Evolutionary conservation across 768 basidiomycete species (phyloP), one percentile per base, ranked within the genome.

Genomic region (Agrocybe chaxingu): DNA sequence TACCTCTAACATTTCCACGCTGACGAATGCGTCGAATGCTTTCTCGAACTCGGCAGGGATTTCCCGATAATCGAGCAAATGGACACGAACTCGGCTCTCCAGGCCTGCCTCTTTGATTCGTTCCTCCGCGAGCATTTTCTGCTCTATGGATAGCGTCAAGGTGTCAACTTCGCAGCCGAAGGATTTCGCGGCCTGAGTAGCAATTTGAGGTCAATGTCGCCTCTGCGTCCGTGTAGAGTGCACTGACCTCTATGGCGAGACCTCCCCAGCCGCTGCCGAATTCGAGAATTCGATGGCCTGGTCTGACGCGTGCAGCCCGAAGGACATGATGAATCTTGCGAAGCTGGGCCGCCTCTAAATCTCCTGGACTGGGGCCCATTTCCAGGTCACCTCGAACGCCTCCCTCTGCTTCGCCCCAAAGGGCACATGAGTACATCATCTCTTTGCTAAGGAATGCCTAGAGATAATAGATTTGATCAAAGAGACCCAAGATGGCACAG

Each of bases 211-310:
- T 54, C 42, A 53, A 34, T 45, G 52, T 49, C 19, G 46, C 30
- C n/a, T 39, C 30, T 30, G 24, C 11, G 11, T 19, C 12, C 24
- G 36, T 30, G 45, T 31, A 24, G n/a, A 45, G 35, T 56, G 48
- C 39, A 55, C 66, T 24, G 46, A 86, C 89, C 80, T 89, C 84
- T 51, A 96, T 95, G 9, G 92, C 89, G 40, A 96, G 76, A 44
- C 85, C 89, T 16, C 92, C 93, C 93, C 93, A 96, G n/a, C 93
- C 93, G 43, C 85, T 85, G 18, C 92, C 93, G 60, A 95, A 92
- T 72, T 96, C 93, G 33, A 96, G 74, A 39, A 95, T 80, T 24
- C 91, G 81, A 63, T 92, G 78, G 0, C 91, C 91, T 40, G 82
- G 84, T 62, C 81, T 77, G 50, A 94, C 85, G 44, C 84, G 84